These are phyloP conservation scores for Meyerozyma guilliermondii DNA, from an alignment of 1,139 yeast species.

Conservation along the genomic window DNA sequence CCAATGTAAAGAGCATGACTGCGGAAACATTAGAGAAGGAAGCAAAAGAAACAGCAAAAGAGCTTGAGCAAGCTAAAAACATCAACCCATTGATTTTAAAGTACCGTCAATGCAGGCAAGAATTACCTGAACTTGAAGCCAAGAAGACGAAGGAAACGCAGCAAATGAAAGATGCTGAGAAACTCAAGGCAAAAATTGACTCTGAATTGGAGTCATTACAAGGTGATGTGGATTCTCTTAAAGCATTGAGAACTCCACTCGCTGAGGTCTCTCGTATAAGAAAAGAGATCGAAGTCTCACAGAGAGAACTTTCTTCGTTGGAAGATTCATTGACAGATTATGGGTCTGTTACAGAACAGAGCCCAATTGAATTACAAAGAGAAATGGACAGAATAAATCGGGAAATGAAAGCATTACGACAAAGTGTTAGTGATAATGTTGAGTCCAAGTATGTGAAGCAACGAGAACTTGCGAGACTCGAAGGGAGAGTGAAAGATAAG, in stretches of 20 bases:
- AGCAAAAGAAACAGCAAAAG: slow-evolving; percentile 7
- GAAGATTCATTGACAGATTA: slow-evolving; percentile 35
- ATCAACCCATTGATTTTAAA: slow-evolving; percentile 7
- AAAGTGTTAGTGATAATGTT: slow-evolving; percentile 34
- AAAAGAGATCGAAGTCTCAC: slow-evolving; percentile 29
- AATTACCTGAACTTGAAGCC: slow-evolving; percentile 21
- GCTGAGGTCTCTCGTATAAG: slow-evolving; percentile 31
- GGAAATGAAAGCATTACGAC: slow-evolving; percentile 43
- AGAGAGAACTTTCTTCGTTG: slow-evolving; percentile 29
- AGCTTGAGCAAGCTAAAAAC: slow-evolving; percentile 8
- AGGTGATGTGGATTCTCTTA: slow-evolving; percentile 9
- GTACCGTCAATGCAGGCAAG: neutral
- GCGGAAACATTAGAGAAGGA: slow-evolving; percentile 17
- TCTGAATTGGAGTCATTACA: slow-evolving; percentile 9
- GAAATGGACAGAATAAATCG: slow-evolving; percentile 38
- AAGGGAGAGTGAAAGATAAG: slow-evolving; percentile 53
- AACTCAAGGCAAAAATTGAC: slow-evolving; percentile 8
- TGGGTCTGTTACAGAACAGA: slow-evolving; percentile 18
- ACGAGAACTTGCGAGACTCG: slow-evolving; percentile 45
- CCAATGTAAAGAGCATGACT: slow-evolving; percentile 32
- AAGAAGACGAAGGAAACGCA: slow-evolving; percentile 28
- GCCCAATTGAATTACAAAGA: slow-evolving; percentile 50
- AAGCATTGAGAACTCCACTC: slow-evolving; percentile 22
- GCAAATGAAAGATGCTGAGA: slow-evolving; percentile 23
- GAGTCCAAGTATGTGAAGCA: slow-evolving; percentile 48